phyloP scores from a whole-genome alignment of 768 basidiomycete species.

The Imleria badia region DNA sequence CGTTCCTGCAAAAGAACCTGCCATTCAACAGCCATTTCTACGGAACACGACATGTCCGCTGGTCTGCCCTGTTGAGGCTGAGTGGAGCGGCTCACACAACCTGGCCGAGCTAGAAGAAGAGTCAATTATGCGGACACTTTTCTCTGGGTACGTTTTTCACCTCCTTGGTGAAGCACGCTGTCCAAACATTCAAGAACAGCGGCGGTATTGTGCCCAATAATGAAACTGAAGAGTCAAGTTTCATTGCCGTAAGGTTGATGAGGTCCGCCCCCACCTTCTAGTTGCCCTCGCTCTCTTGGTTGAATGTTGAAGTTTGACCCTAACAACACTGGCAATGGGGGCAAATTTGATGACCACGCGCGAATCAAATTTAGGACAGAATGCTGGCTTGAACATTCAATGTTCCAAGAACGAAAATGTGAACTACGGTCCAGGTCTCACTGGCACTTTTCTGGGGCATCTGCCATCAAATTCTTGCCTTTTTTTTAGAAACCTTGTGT shows the following conservation, averaged over 20 bases:
- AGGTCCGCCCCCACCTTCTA: conserved; percentile 45
- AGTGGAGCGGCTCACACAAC: conserved; percentile 14
- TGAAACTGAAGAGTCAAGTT: conserved; percentile 54
- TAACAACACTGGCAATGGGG: no score
- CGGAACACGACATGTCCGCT: conserved; percentile 35
- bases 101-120: neutral
- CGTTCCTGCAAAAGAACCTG: conserved; percentile 20
- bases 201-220: conserved; percentile 46
- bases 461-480: no score
- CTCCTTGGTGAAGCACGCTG: conserved; percentile 68
- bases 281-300: neutral
- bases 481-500: no score
- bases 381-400: conserved; percentile 90
- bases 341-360: conserved; percentile 48
- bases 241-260: conserved; percentile 68
- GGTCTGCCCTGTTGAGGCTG: conserved; percentile 14
- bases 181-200: conserved; percentile 56
- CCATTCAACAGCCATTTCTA: conserved; percentile 45
- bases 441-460: no score
- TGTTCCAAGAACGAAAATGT: conserved; percentile 71
- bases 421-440: no score
- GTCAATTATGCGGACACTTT: conserved; percentile 36
- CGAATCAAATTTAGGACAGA: conserved; percentile 76
- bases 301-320: conserved; percentile 29
- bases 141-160: conserved; percentile 55